Conservation (phyloP, 78 protist genomes). For the Polysphondylium violaceum region DNA sequence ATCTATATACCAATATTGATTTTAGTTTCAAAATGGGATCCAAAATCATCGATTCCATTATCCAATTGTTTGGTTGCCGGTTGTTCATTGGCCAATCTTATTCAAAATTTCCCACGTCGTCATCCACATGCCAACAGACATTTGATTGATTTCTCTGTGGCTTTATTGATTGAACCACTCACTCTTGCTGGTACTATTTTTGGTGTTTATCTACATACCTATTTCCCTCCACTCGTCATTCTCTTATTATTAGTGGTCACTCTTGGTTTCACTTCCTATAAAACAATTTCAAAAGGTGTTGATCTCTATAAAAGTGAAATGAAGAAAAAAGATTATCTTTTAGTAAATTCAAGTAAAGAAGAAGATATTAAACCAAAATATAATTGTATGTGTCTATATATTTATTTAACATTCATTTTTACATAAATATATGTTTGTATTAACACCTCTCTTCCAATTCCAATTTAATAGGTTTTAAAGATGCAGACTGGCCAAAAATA, state of each 20-base stretch:
- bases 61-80: conserved; percentile 81
- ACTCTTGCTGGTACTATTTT: conserved; percentile 70
- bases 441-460: background rate
- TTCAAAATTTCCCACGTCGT: conserved; percentile 72
- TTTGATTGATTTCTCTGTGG: conserved; percentile 55
- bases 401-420: background rate
- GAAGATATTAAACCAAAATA: background rate
- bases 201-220: conserved; percentile 62
- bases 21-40: conserved; percentile 39
- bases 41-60: conserved; percentile 59
- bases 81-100: conserved; percentile 68
- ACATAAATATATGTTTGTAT: background rate
- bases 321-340: background rate
- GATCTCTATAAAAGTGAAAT: conserved; percentile 23
- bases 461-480: conserved; percentile 17
- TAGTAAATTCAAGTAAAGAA: background rate
- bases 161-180: conserved; percentile 64
- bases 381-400: conserved; percentile 22
- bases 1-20: conserved; percentile 72
- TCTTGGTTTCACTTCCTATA: conserved; percentile 12
- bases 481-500: conserved; percentile 67
- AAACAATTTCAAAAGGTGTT: conserved; percentile 59
- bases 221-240: conserved; percentile 55
- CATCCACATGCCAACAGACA: conserved; percentile 73
- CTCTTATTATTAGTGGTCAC: conserved; percentile 52